Conservation (phyloP, 2,329 filamentous ascomycete genomes). For the Juglanconis oblonga region DNA sequence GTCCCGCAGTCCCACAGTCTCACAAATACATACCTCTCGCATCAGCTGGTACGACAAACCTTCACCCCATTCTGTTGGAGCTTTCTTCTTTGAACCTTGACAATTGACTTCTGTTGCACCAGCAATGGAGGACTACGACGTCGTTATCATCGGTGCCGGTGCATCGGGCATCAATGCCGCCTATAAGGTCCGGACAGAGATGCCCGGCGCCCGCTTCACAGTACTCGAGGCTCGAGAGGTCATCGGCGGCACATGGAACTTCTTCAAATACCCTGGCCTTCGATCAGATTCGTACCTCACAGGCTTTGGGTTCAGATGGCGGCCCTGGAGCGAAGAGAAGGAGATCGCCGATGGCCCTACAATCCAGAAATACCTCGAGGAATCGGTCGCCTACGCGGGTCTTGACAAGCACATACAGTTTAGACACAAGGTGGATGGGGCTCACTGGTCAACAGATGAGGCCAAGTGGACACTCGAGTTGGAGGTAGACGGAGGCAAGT, state of each 20-base stretch:
- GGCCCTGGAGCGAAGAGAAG: constrained; percentile 61
- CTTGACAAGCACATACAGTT: constrained; percentile 55
- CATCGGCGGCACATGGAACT: constrained; percentile 74
- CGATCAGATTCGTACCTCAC: constrained; percentile 63
- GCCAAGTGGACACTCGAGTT: constrained; percentile 55
- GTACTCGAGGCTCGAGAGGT: constrained; percentile 66
- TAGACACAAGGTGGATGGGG: constrained; percentile 43
- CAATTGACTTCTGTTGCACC: not conserved
- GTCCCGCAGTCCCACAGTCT: not conserved
- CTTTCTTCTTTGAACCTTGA: not conserved
- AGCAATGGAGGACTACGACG: constrained; percentile 35
- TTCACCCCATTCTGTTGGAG: not conserved
- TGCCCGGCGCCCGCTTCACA: constrained; percentile 56
- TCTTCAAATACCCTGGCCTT: constrained; percentile 75
- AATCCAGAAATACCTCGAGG: constrained; percentile 53
- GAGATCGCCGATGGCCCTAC: constrained; percentile 50
- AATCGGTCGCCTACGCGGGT: constrained; percentile 47
- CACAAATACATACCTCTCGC: not conserved
- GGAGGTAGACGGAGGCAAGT: constrained; percentile 28
- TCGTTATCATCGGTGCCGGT: constrained; percentile 68
- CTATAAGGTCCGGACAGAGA: constrained; percentile 58
- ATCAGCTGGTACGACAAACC: not conserved
- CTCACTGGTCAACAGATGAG: constrained; percentile 53
- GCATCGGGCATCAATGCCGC: constrained; percentile 73
- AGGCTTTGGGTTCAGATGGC: constrained; percentile 66